Percentiles rank a stretch among this genome's conserved stretches.
Evolutionary conservation across 73 alveolate species (phyloP).

Genomic region (Paramecium pentaurelia): DNA sequence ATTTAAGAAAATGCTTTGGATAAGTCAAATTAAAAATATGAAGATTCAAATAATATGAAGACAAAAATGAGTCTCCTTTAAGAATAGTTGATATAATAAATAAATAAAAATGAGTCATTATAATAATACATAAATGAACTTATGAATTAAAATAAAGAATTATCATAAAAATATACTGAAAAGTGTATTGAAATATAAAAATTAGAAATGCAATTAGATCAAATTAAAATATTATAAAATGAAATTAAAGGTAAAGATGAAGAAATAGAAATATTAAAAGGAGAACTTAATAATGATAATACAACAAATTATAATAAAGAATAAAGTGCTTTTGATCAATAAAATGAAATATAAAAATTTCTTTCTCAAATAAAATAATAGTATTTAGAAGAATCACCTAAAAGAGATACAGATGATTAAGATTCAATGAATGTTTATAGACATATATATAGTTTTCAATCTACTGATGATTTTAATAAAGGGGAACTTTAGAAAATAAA

Average conservation of each 20-base stretch:
- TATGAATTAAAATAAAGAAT: not conserved
- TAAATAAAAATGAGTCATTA: not conserved
- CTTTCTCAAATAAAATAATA: not conserved
- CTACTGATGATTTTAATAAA: not conserved
- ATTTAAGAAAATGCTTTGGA: not conserved
- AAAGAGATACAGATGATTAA: not conserved
- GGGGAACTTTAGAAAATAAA: not conserved
- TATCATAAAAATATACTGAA: not conserved
- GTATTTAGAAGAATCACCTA: not conserved
- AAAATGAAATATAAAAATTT: conserved; percentile 14
- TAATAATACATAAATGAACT: not conserved
- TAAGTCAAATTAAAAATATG: not conserved
- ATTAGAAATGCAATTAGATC: not conserved
- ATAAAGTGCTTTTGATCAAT: not conserved
- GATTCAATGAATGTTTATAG: not conserved
- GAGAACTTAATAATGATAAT: not conserved
- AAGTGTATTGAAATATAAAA: not conserved
- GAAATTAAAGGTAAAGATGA: conserved; percentile 16
- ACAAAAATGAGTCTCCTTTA: not conserved
- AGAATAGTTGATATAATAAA: not conserved
- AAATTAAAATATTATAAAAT: not conserved
- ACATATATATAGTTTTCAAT: not conserved
- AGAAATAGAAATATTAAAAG: conserved; percentile 1
- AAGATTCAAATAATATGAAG: not conserved
- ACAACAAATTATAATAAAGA: not conserved